A percentile compares a stretch with the other conserved stretches of the same genome.
Conservation (phyloP, 345 rosid species). For the Eucalyptus curtisii region DNA sequence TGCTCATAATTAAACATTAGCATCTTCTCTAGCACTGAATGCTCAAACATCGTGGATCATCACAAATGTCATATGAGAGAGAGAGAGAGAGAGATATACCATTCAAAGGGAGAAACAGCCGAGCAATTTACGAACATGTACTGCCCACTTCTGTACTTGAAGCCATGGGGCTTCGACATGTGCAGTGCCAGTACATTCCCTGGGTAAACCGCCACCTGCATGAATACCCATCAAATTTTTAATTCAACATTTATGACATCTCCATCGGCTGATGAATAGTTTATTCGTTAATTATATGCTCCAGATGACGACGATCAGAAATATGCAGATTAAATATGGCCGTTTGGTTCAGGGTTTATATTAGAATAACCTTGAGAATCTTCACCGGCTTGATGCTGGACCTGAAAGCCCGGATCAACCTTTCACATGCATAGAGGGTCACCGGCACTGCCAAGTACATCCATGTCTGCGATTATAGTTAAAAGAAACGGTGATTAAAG, state of each 20-base stretch:
- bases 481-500: background rate
- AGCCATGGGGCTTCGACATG: slow-evolving; percentile 84
- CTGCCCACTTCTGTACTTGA: slow-evolving; percentile 86
- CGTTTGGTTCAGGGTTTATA: background rate
- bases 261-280: background rate
- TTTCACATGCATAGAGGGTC: slow-evolving; percentile 51
- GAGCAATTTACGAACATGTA: slow-evolving; percentile 86
- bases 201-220: slow-evolving; percentile 70
- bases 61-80: background rate
- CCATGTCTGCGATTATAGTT: slow-evolving; percentile 52
- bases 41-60: background rate
- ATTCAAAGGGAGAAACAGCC: slow-evolving; percentile 80
- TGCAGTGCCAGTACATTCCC: slow-evolving; percentile 73
- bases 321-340: background rate
- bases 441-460: slow-evolving; percentile 79
- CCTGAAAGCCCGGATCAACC: slow-evolving; percentile 60
- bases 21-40: background rate
- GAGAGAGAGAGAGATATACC: slow-evolving; percentile 7
- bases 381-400: slow-evolving; percentile 78
- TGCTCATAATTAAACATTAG: background rate
- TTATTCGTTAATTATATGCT: background rate
- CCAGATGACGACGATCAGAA: background rate
- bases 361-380: slow-evolving; percentile 46
- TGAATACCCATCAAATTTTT: background rate
- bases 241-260: background rate